Evolutionary conservation across 2,329 filamentous ascomycete species (phyloP).

Genomic region (Penicillium sp.): DNA sequence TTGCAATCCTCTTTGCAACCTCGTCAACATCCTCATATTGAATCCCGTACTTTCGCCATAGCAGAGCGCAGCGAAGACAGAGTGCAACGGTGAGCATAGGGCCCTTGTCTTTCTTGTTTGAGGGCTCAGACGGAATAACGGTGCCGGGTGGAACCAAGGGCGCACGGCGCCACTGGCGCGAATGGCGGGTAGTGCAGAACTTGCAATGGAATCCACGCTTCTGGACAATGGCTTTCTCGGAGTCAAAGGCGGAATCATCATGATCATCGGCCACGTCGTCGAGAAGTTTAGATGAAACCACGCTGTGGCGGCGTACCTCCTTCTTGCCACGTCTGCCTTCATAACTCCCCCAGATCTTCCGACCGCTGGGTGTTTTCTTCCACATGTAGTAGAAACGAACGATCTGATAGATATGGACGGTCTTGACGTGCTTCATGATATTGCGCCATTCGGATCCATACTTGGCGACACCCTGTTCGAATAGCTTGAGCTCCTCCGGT

Average conservation of each 20-base stretch:
- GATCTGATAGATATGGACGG: conserved; percentile 73
- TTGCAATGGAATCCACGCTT: conserved; percentile 91
- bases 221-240: conserved; percentile 73
- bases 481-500: conserved; percentile 77
- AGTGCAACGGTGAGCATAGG: conserved; percentile 75
- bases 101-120: conserved; percentile 71
- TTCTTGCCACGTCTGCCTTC: conserved; percentile 87
- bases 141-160: conserved; percentile 73
- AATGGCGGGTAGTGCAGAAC: conserved; percentile 78
- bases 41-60: conserved; percentile 95
- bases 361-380: conserved; percentile 89
- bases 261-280: conserved; percentile 90
- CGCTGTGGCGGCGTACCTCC: conserved; percentile 66
- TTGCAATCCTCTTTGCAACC: conserved; percentile 79
- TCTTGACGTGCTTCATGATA: conserved; percentile 79
- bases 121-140: conserved; percentile 64
- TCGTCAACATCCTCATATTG: conserved; percentile 95
- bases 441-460: conserved; percentile 86
- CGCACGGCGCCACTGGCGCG: conserved; percentile 87
- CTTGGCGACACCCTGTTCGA: conserved; percentile 86
- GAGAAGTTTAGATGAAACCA: conserved; percentile 68
- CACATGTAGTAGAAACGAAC: conserved; percentile 96
- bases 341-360: conserved; percentile 86
- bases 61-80: conserved; percentile 83
- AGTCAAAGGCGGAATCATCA: conserved; percentile 95